Conservation (phyloP, 805 yeast species). For the Candida easanensis region DNA sequence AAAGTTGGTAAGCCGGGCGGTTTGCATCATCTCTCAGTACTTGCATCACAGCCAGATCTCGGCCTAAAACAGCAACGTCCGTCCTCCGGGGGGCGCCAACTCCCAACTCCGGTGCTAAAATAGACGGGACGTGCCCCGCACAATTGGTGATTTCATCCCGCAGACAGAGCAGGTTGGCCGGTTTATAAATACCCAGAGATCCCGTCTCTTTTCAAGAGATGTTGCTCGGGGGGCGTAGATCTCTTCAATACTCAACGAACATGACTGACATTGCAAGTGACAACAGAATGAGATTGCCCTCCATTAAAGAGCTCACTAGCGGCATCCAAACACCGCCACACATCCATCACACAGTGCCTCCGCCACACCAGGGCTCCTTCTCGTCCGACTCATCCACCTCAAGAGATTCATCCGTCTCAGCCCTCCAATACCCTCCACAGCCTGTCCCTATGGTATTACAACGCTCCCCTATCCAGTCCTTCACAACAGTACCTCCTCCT, state of each 20-base stretch:
- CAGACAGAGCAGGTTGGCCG: constrained; percentile 1
- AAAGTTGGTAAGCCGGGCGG: too few species aligned
- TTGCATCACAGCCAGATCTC: too few species aligned
- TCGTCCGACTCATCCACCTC: constrained; percentile 9
- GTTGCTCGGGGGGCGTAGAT: too few species aligned
- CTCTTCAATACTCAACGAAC: not conserved
- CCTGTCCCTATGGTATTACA: constrained; percentile 1
- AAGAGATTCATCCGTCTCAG: constrained; percentile 4
- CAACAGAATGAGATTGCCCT: constrained; percentile 18
- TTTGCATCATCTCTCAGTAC: too few species aligned
- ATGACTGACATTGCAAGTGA: constrained; percentile 11
- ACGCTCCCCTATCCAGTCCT: constrained; percentile 1
- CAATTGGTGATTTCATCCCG: constrained; percentile 5
- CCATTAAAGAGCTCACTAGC: constrained; percentile 20
- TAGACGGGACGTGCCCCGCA: too few species aligned
- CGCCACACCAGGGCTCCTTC: constrained; percentile 1
- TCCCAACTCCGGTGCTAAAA: too few species aligned
- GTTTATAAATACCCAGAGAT: not conserved
- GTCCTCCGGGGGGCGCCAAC: too few species aligned
- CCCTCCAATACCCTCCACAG: not conserved
- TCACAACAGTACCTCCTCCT: not conserved
- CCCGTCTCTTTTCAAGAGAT: not conserved
- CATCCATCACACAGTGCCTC: not conserved
- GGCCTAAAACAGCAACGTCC: too few species aligned
- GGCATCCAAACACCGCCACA: constrained; percentile 8